phyloP scores from a whole-genome alignment of 441 rosid species.

The Euphorbia celastroides region DNA sequence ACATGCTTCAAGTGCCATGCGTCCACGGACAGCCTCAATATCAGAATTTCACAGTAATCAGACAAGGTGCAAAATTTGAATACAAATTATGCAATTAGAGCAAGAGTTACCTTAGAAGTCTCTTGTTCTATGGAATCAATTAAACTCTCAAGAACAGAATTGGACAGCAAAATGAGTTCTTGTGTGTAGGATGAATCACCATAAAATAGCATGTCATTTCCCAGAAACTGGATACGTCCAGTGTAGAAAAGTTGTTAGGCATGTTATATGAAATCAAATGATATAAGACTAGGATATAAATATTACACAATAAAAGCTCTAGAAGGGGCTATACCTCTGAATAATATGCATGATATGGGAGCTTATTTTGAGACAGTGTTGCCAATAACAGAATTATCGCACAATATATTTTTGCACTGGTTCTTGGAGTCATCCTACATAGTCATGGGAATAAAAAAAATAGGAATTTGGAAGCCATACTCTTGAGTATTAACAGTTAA shows the following conservation, averaged over 20 bases:
- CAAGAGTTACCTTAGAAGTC: constrained; percentile 47
- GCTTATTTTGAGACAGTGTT: constrained; percentile 63
- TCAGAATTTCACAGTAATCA: constrained; percentile 23
- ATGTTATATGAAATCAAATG: background rate
- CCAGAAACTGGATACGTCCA: constrained; percentile 38
- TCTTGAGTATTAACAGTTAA: constrained; percentile 3
- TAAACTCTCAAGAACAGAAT: constrained; percentile 40
- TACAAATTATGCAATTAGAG: constrained; percentile 1
- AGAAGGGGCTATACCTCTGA: constrained; percentile 50
- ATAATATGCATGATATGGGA: constrained; percentile 53
- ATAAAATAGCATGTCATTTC: constrained; percentile 55
- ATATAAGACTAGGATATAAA: background rate
- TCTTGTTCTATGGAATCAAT: constrained; percentile 54
- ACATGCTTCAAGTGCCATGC: constrained; percentile 87
- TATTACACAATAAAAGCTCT: background rate
- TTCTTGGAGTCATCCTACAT: constrained; percentile 56
- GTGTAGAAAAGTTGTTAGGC: constrained; percentile 10
- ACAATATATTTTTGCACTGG: constrained; percentile 43
- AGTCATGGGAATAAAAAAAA: constrained; percentile 13
- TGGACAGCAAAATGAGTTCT: constrained; percentile 45
- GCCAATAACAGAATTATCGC: constrained; percentile 53
- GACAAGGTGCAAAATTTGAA: background rate
- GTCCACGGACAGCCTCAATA: constrained; percentile 55
- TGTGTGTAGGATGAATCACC: constrained; percentile 57
- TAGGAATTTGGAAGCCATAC: background rate